These are phyloP conservation scores for Neurospora sp. DNA, from an alignment of 495 filamentous ascomycete genomes.

Conservation along the genomic window DNA sequence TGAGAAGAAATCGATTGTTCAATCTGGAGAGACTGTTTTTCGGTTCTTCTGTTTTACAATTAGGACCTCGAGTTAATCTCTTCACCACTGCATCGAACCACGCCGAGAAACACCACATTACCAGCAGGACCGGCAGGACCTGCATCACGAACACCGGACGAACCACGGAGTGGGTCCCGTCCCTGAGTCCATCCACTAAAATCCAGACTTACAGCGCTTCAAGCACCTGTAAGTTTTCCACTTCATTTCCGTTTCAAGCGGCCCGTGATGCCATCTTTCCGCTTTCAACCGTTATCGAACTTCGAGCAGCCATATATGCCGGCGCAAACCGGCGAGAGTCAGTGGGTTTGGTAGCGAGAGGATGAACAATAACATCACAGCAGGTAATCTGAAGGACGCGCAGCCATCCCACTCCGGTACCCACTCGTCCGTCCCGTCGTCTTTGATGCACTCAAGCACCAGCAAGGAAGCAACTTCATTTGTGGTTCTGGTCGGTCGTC, in stretches of 20 bases:
- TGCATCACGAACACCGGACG: neutral
- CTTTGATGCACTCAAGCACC: neutral
- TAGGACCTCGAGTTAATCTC: neutral
- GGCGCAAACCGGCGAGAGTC: neutral
- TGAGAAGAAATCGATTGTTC: neutral
- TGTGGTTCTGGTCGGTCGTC: neutral
- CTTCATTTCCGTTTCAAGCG: neutral
- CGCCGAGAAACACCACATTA: neutral
- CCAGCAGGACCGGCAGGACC: neutral
- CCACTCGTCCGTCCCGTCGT: neutral
- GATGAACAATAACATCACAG: neutral
- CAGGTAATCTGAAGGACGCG: neutral
- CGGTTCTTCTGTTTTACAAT: neutral
- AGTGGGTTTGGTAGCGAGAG: neutral
- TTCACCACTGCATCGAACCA: neutral
- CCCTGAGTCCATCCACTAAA: neutral
- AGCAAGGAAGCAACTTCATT: neutral
- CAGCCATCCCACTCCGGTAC: neutral
- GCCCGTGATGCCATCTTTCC: neutral
- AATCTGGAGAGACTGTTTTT: neutral
- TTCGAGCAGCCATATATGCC: neutral
- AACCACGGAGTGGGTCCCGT: neutral
- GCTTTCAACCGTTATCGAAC: neutral
- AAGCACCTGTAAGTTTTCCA: neutral
- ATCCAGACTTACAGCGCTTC: neutral